Evolutionary conservation across 495 filamentous ascomycete genomes (phyloP).

Genomic region (Jackrogersella minutella): DNA sequence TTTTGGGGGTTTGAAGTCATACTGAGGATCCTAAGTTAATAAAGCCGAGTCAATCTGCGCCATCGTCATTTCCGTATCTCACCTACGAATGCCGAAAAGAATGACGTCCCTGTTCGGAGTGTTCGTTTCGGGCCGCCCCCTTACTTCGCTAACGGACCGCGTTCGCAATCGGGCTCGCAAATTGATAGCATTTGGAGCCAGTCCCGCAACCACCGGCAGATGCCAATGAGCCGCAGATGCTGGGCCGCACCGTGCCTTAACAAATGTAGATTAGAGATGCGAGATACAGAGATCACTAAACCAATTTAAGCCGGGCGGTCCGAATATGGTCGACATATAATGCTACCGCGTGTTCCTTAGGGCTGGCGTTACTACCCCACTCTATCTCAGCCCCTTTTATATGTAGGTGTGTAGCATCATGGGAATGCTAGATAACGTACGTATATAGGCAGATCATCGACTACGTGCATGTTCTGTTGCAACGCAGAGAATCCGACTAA

Average conservation of each 20-base stretch:
- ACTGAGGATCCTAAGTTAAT: slow-evolving; percentile 21
- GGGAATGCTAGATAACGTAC: slow-evolving; percentile 20
- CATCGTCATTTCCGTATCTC: slow-evolving; percentile 22
- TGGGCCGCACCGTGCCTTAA: slow-evolving; percentile 17
- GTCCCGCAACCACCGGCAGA: not conserved
- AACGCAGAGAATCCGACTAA: slow-evolving; percentile 17
- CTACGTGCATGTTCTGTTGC: slow-evolving; percentile 15
- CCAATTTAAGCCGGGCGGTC: slow-evolving; percentile 18
- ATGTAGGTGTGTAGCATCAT: slow-evolving; percentile 20
- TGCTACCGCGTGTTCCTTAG: slow-evolving; percentile 31
- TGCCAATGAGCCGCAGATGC: not conserved
- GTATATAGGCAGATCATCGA: slow-evolving; percentile 28
- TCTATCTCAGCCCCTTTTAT: slow-evolving; percentile 19
- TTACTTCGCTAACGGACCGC: not conserved
- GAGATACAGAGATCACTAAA: slow-evolving; percentile 10
- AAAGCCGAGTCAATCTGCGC: slow-evolving; percentile 27
- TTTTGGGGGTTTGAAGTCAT: slow-evolving; percentile 18
- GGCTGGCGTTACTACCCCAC: slow-evolving; percentile 29
- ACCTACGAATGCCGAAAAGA: slow-evolving; percentile 10
- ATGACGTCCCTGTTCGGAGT: slow-evolving; percentile 18
- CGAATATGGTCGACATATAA: slow-evolving; percentile 13
- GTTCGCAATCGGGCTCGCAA: slow-evolving; percentile 15
- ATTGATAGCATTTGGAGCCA: slow-evolving; percentile 12
- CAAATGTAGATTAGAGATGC: slow-evolving; percentile 28
- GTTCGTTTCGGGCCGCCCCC: slow-evolving; percentile 18